Base-by-base conservation (phyloP, 2,329 filamentous ascomycete genomes). In the Diaporthe citri region DNA sequence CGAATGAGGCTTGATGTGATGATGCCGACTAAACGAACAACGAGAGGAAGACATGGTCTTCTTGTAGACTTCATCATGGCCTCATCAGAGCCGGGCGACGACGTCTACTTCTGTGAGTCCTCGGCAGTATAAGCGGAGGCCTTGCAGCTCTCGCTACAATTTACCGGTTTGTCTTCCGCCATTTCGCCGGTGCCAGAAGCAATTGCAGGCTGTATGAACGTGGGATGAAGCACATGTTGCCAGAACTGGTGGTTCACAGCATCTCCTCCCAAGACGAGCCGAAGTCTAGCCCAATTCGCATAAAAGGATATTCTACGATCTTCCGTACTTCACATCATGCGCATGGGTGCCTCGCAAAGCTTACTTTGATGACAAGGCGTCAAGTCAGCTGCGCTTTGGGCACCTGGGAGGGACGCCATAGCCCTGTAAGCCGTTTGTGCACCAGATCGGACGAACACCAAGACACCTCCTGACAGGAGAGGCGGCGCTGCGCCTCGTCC, bases 151-250 rank as follows among this genome's bases (percentile, higher is more conserved):
- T 66, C 41, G 28, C 28, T 34, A n/a, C 10, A 6, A 34, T 66
- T 28, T 48, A 13, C 60, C 60, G 60, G 28, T n/a, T 36, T 34
- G 3, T 51, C 20, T 48, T 66, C 60, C 62, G 43, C 43, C 4
- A 36, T 51, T 66, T 66, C 43, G 31, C 62, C 41, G 62, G 28
- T 48, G 62, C 62, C 36, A 36, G 62, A 52, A 34, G 28, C 43
- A 39, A 34, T 51, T 22, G 46, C 28, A 41, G 60, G 20, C 28
- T 36, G 43, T 66, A 43, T 67, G 62, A 51, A 52, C 46, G 28
- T 67, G 62, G 46, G 62, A 67, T 67, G 62, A 67, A 67, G 62
- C 60, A 66, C 3, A 66, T 34, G 25, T 64, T n/a, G 17, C 62
- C 43, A 51, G 20, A 48, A 25, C 15, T 17, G 17, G 41, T 22